Conservation (phyloP, 768 basidiomycete species). For the Dacryopinax spathularia region DNA sequence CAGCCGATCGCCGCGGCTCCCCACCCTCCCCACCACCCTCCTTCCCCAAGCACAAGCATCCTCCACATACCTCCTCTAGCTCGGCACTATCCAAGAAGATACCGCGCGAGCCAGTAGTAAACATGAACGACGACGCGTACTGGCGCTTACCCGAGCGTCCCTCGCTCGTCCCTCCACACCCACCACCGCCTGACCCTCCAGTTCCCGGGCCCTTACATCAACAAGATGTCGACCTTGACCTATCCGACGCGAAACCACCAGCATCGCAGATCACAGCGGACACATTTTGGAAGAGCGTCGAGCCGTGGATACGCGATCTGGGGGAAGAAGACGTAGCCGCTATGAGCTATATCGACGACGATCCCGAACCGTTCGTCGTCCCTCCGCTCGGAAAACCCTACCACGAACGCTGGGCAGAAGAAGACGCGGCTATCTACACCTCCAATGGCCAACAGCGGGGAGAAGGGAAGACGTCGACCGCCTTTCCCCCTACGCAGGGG, state of each 20-base stretch:
- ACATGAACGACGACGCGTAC: background rate
- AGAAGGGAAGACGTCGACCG: conserved; percentile 28
- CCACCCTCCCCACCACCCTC: background rate
- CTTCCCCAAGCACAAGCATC: background rate
- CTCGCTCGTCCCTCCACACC: background rate
- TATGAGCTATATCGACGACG: conserved; percentile 47
- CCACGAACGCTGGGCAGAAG: conserved; percentile 82
- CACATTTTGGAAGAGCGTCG: conserved; percentile 79
- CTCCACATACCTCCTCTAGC: background rate
- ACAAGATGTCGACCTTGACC: background rate
- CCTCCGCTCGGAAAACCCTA: conserved; percentile 84
- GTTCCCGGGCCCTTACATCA: background rate
- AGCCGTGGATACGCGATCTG: conserved; percentile 76
- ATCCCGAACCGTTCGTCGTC: conserved; percentile 72
- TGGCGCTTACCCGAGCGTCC: background rate
- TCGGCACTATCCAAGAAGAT: background rate
- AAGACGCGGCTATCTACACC: conserved; percentile 35
- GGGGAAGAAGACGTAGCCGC: conserved; percentile 94
- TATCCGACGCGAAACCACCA: background rate
- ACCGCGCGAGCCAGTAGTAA: background rate
- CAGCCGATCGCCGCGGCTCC: background rate
- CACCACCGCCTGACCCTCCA: background rate
- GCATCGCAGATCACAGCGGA: conserved; percentile 24
- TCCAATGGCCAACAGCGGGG: conserved; percentile 27
- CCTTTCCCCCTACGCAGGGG: conserved; percentile 24